A percentile compares a stretch with the other conserved stretches of the same genome.
phyloP scores from a whole-genome alignment of 257 asterid species.

The Petrea volubilis region DNA sequence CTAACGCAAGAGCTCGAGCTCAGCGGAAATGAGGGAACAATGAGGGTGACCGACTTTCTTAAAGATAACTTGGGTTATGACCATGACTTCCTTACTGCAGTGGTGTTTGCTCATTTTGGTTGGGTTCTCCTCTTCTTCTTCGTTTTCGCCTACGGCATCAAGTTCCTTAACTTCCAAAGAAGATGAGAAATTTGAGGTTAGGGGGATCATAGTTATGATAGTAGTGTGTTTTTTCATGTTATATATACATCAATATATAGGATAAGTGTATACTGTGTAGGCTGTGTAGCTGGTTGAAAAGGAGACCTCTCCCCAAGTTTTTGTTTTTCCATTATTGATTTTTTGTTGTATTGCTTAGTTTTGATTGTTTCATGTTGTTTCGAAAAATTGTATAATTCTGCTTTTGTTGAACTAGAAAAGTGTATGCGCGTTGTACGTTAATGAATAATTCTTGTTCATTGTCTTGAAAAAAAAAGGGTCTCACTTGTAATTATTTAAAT shows the following conservation, averaged over 20 bases:
- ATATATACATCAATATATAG: not conserved
- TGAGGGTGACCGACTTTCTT: constrained; percentile 42
- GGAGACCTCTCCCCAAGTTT: not conserved
- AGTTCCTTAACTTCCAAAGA: constrained; percentile 78
- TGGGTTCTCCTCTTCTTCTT: constrained; percentile 84
- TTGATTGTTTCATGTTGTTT: too few relatives aligned
- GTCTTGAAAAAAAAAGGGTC: too few relatives aligned
- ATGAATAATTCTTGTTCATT: too few relatives aligned
- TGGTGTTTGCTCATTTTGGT: constrained; percentile 74
- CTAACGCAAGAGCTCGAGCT: constrained; percentile 29
- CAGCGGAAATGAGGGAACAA: constrained; percentile 15
- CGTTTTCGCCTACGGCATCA: constrained; percentile 80
- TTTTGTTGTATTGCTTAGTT: not conserved
- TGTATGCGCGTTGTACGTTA: too few relatives aligned
- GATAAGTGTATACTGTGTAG: constrained; percentile 24
- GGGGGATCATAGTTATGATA: not conserved
- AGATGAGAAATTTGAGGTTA: constrained; percentile 31
- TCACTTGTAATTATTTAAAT: too few relatives aligned
- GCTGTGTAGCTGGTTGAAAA: constrained; percentile 5
- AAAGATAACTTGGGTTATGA: constrained; percentile 59
- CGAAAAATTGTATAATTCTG: too few relatives aligned
- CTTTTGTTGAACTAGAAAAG: too few relatives aligned
- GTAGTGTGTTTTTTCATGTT: not conserved
- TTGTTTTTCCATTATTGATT: not conserved
- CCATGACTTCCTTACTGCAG: constrained; percentile 58